phyloP scores from a whole-genome alignment of 2,329 filamentous ascomycete species.

The Penicillium rolfsii region DNA sequence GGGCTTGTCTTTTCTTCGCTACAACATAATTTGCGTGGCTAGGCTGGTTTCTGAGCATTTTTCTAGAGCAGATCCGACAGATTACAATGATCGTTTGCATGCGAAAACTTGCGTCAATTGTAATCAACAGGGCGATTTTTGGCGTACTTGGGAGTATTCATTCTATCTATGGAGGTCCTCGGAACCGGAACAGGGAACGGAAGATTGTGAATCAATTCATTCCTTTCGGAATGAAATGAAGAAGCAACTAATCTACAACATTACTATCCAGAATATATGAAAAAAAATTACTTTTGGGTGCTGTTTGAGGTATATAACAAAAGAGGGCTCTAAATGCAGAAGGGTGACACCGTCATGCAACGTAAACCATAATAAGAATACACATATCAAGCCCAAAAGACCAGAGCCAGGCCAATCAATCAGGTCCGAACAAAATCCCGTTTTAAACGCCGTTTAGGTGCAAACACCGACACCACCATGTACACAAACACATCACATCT shows the following conservation, averaged over 20 bases:
- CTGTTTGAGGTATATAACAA: slow-evolving; percentile 24
- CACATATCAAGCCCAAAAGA: slow-evolving; percentile 6
- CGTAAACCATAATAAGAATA: slow-evolving; percentile 21
- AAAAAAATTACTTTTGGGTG: slow-evolving; percentile 19
- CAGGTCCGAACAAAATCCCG: background rate
- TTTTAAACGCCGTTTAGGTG: background rate
- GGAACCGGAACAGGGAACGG: no score
- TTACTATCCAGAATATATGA: background rate
- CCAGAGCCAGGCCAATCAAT: background rate
- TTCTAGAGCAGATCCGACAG: background rate
- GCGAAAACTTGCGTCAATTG: no score
- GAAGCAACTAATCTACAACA: background rate
- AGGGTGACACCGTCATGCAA: slow-evolving; percentile 23
- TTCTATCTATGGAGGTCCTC: no score
- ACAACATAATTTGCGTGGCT: background rate
- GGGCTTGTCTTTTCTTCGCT: background rate
- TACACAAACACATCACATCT: slow-evolving; percentile 41
- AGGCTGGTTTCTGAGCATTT: background rate
- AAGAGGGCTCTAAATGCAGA: slow-evolving; percentile 25
- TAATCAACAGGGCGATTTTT: no score
- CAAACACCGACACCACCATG: background rate
- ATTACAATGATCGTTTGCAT: background rate
- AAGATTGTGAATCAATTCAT: no score
- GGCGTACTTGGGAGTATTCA: background rate
- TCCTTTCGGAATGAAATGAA: no score